Evolutionary conservation across 1,284 basidiomycete genomes (phyloP), one percentile per base, ranked within the genome.

Genomic region (Trametes hirsuta): DNA sequence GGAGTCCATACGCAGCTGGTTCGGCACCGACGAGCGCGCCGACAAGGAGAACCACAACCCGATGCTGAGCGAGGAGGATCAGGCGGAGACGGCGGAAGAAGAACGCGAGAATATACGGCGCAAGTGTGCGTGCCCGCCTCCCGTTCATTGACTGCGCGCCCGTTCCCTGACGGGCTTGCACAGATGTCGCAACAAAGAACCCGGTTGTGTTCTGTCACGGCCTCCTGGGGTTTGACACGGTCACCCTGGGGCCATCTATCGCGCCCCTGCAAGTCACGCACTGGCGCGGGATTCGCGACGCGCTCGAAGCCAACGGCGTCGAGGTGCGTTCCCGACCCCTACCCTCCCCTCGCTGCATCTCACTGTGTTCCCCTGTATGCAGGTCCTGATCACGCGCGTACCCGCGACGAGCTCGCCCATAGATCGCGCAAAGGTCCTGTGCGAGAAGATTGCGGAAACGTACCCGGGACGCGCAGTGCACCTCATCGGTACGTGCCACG

Each of bases 161-260:
- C 9, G 11, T 6, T 25, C 48, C 11, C 41, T 52, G 15, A 52
- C 49, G 4, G 25, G 52, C 65, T 30, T 25, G 54, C 63, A 9
- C 68, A 90, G 89, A 95, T 71, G 81, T 83, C 1, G 81, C 91
- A 2, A 91, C 95, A 0, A 82, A 84, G 62, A 85, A 94, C 66
- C 95, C 95, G 0, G 76, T 97, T 47, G 90, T 98, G 3, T 97
- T 98, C 74, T 97, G 95, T 67, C 95, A 98, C 70, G 95, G 96
- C 8, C 82, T 97, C 1, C 82, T 97, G 2, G 95, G 94, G 4
- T 94, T 94, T 68, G 92, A 95, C 71, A 87, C 86, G 0, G 84
- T 91, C 62, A 88, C 83, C 4, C 84, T 91, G 46, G 87, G 88
- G 9, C 86, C 85, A 2, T 75, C 86, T 15, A 87, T 94, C 58